Base-by-base conservation (phyloP, 345 rosid genomes). In the Clausena lansium region DNA sequence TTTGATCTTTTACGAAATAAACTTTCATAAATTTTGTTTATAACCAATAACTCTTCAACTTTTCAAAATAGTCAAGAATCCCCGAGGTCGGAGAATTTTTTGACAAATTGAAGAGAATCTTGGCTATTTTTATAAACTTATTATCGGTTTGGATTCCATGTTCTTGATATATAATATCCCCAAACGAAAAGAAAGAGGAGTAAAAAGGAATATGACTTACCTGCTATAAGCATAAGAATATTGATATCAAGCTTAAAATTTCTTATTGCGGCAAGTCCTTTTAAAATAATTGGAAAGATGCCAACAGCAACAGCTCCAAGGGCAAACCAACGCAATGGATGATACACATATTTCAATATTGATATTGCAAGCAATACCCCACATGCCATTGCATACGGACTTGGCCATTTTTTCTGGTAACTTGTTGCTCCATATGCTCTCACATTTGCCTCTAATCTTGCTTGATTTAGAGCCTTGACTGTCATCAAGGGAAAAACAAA, bases 401-500 rank as follows among this genome's bases (percentile, higher is more conserved):
- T 94, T 38, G 99, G 99, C 99, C 97, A 92, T 87, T 90, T 94
- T 69, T 89, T 88, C 67, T 82, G 81, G 73, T 81, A 83, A 63
- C 80, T 81, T 1, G 78, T 80, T 19, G 81, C 91, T 74, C 97
- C 99, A n/a, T 81, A 63, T 14, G 80, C 84, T 71, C 90, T 90
- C 50, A 92, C 87, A 62, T 88, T 90, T 27, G 99, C 99, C 73
- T 96, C 99, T 33, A 96, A 57, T 64, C 95, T 80, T 39, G 92
- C 98, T 81, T 87, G 90, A 79, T 96, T 96, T 8, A 96, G 81
- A 24, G 95, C 98, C 80, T 91, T 90, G 4, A 88, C 99, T 96
- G 91, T 32, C 74, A 61, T 5, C 0, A 11, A 14, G 19, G 22
- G 36, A 13, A 57, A 8, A 2, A 14, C 6, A 20, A 54, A 27